phyloP scores from a whole-genome alignment of 495 filamentous ascomycete species.

The Antarctomyces pellizariae region DNA sequence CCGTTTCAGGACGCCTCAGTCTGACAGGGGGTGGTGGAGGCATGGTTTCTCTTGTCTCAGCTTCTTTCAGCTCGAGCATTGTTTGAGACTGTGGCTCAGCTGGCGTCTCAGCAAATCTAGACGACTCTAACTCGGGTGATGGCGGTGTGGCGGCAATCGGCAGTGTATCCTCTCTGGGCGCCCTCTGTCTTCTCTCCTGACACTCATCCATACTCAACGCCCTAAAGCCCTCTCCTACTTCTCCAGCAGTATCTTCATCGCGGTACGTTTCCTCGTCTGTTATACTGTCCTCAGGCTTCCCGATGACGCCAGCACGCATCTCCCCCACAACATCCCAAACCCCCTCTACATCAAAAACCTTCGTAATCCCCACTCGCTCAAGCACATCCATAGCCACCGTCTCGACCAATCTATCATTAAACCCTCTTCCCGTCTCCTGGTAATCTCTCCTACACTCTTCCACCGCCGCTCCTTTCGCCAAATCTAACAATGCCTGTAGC shows the following conservation, averaged over 20 bases:
- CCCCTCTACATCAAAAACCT: conserved; percentile 35
- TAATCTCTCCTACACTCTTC: background rate
- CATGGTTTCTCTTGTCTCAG: no score
- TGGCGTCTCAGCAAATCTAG: no score
- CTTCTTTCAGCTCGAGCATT: no score
- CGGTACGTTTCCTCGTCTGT: background rate
- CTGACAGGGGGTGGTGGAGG: no score
- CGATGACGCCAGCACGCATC: conserved; percentile 8
- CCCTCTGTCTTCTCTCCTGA: conserved; percentile 1
- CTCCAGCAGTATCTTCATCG: background rate
- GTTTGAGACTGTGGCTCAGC: no score
- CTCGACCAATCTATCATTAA: no score
- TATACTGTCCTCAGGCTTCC: background rate
- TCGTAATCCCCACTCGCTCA: conserved; percentile 26
- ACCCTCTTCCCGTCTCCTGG: background rate
- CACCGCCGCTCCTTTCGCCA: background rate
- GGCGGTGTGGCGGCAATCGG: background rate
- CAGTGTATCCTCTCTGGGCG: background rate
- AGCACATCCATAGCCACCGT: conserved; percentile 15
- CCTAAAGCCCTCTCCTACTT: conserved; percentile 1
- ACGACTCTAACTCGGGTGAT: background rate
- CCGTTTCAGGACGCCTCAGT: no score
- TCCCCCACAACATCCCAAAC: conserved; percentile 29
- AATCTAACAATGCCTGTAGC: conserved; percentile 4
- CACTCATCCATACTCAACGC: conserved; percentile 1